These are phyloP conservation scores for Apiotrichum sp. DNA, from an alignment of 1,284 basidiomycete genomes.

Conservation along the genomic window DNA sequence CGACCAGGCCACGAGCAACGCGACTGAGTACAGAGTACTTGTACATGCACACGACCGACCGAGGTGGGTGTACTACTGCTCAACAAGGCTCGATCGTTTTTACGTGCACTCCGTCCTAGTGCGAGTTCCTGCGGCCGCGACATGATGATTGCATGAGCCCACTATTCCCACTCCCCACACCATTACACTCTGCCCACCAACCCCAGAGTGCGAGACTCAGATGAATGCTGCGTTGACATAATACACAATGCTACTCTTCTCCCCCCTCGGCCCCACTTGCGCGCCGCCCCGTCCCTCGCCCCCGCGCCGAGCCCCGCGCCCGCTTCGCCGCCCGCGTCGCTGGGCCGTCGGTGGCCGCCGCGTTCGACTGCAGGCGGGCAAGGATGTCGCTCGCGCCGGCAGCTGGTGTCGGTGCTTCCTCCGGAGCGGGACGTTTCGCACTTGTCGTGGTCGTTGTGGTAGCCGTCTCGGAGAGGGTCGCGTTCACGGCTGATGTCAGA, in stretches of 20 bases:
- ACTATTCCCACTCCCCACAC: too few species aligned
- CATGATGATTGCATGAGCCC: too few species aligned
- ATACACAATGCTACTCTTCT: not conserved
- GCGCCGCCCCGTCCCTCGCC: slow-evolving; percentile 12
- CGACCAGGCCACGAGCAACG: too few species aligned
- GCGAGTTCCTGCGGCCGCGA: too few species aligned
- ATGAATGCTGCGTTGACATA: too few species aligned
- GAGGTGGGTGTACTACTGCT: too few species aligned
- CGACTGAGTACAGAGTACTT: too few species aligned
- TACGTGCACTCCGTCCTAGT: too few species aligned
- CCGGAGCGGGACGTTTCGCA: slow-evolving; percentile 15
- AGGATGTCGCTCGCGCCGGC: slow-evolving; percentile 9
- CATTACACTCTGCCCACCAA: too few species aligned
- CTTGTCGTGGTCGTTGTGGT: not conserved
- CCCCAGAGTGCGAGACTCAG: too few species aligned
- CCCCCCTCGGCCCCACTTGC: not conserved
- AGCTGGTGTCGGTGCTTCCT: slow-evolving; percentile 9
- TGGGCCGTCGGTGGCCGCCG: not conserved
- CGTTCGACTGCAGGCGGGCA: slow-evolving; percentile 4
- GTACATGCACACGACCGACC: too few species aligned
- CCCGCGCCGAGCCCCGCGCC: slow-evolving; percentile 6
- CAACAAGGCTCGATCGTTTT: too few species aligned
- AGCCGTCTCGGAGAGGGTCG: slow-evolving; percentile 21
- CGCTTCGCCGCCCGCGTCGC: slow-evolving; percentile 13
- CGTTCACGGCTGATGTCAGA: slow-evolving; percentile 34